Conservation (phyloP, 2,329 filamentous ascomycete species). For the Boeremia lycopersici region DNA sequence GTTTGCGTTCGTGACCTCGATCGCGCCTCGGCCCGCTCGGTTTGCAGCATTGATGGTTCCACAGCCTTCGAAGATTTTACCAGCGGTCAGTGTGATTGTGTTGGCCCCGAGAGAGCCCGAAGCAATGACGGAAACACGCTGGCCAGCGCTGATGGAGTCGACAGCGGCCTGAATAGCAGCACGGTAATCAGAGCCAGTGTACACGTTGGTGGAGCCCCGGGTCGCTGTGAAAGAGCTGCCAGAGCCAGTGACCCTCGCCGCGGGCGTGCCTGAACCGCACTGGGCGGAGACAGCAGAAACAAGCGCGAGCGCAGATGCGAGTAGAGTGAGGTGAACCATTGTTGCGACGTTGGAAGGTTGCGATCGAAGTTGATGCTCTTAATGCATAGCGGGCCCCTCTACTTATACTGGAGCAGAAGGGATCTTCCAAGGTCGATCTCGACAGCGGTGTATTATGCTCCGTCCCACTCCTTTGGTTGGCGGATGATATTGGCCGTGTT, state of each 20-base stretch:
- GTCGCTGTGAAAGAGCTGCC: constrained; percentile 54
- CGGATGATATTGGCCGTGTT: constrained; percentile 9
- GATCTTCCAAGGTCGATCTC: background rate
- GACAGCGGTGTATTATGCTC: background rate
- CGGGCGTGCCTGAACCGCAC: constrained; percentile 56
- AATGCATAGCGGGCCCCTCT: background rate
- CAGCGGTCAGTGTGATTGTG: constrained; percentile 58
- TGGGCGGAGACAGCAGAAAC: constrained; percentile 49
- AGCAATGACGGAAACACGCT: constrained; percentile 61
- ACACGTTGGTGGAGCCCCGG: constrained; percentile 54
- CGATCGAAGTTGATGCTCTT: background rate
- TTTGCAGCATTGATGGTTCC: constrained; percentile 59
- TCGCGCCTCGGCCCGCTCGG: constrained; percentile 57
- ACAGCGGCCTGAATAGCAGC: constrained; percentile 62
- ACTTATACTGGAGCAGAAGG: constrained; percentile 2
- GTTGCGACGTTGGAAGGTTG: background rate
- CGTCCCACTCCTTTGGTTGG: constrained; percentile 4
- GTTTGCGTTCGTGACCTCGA: constrained; percentile 57
- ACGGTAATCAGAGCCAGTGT: constrained; percentile 61
- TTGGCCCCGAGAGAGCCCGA: constrained; percentile 62
- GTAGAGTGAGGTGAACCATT: constrained; percentile 47
- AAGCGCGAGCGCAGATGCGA: constrained; percentile 53
- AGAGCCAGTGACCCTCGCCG: constrained; percentile 57
- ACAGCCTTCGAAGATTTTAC: constrained; percentile 65
- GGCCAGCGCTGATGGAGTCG: constrained; percentile 58